Percentiles rank a stretch among this genome's conserved stretches.
Conservation (phyloP, 257 asterid genomes). For the Orobanche coerulescens region DNA sequence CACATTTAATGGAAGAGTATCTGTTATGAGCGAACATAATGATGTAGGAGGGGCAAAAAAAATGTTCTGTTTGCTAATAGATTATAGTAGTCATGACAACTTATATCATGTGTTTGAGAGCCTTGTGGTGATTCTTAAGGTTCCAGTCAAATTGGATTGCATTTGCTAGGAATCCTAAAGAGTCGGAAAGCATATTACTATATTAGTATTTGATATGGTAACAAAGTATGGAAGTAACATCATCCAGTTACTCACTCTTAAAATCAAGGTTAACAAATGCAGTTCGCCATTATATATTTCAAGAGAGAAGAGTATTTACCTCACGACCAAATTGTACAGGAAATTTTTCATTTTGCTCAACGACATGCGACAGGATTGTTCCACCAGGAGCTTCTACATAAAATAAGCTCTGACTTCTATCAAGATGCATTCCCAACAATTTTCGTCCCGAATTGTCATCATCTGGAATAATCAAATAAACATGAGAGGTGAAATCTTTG, state of each 20-base stretch:
- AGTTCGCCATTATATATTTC: background rate
- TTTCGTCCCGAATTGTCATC: slow-evolving; percentile 43
- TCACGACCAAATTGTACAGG: slow-evolving; percentile 96
- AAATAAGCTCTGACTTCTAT: slow-evolving; percentile 59
- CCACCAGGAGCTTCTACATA: slow-evolving; percentile 92
- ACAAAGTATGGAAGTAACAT: background rate
- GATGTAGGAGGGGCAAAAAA: background rate
- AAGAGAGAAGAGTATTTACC: slow-evolving; percentile 34
- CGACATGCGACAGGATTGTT: slow-evolving; percentile 51
- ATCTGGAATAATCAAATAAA: slow-evolving; percentile 38
- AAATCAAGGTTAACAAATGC: background rate
- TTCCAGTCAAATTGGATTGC: background rate
- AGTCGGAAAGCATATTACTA: too few relatives aligned
- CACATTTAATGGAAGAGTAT: background rate
- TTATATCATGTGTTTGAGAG: slow-evolving; percentile 1
- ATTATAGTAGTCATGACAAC: background rate
- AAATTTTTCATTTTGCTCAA: slow-evolving; percentile 75
- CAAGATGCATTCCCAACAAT: slow-evolving; percentile 43
- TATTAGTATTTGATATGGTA: background rate
- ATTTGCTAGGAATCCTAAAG: background rate
- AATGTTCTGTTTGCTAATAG: background rate
- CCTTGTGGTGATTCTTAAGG: background rate
- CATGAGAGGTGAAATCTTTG: background rate
- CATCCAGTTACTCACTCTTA: background rate
- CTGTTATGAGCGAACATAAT: background rate